Evolutionary conservation across 805 yeast genomes (phyloP), one percentile per base, ranked within the genome.

Genomic region (Candida qinlingensis): DNA sequence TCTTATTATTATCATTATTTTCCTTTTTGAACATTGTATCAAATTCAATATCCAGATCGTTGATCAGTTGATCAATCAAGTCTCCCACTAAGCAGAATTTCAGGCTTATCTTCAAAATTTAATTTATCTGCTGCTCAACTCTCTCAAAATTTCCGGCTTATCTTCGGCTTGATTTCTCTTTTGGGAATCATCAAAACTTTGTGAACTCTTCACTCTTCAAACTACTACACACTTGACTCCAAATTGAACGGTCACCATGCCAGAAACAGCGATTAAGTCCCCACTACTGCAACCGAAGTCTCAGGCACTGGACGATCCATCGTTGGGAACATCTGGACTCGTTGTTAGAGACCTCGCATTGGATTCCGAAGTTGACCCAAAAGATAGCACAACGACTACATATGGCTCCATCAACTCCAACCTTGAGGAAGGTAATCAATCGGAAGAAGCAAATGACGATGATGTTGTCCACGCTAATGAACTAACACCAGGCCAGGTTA

Each of bases 221-320:
- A 31, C 34, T 8, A 31, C 34, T 31, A 31, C 8, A 31, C 34
- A 31, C 19, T 19, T 19, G 19, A 19, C 19, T 19, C 19, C 19
- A 19, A 19, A 19, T 19, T 19, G 19, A 19, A 19, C 19, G 3
- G 19, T 19, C 19, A 31, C 29, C 6, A 46, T 39, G 44, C 12
- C 36, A 12, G 37, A 46, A 26, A 29, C 26, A 13, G 34, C 19
- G 2, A 13, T 33, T 5, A 40, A 31, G 8, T 50, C 54, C 7
- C 54, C 54, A n/a, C 19, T 50, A 12, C 33, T 50, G 12, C 26
- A 39, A 6, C 51, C 54, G 6, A 48, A 45, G 25, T 47, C 51
- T 1, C 50, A 48, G 8, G 54, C 54, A 2, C 44, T 50, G 4
- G 47, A 37, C 30, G 54, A 50, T 25, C 47, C 48, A 8, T 34